Evolutionary conservation across 148 eudicot species (phyloP).

Genomic region (Fagopyrum esculentum): DNA sequence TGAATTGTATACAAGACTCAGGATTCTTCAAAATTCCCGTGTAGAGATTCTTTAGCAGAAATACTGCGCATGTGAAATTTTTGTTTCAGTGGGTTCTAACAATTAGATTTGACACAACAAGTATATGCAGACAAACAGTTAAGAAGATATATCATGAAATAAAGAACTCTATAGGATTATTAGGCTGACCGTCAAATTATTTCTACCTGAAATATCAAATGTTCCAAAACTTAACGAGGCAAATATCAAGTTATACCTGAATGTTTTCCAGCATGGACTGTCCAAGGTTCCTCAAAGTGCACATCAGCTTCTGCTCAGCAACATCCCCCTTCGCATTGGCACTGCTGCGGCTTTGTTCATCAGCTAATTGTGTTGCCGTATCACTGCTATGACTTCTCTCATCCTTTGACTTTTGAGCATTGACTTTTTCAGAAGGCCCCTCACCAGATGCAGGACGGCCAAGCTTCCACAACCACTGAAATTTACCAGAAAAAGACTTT

Average conservation of each 20-base stretch:
- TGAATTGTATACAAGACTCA: too few species aligned
- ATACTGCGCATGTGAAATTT: too few species aligned
- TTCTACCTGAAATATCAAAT: neutral
- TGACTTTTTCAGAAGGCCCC: slow-evolving; percentile 45
- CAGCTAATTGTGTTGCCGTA: neutral
- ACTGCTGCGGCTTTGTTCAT: slow-evolving; percentile 15
- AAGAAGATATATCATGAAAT: neutral
- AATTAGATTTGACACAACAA: neutral
- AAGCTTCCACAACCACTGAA: slow-evolving; percentile 79
- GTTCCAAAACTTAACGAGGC: neutral
- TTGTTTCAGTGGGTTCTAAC: neutral
- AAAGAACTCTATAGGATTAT: neutral
- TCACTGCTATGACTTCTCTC: slow-evolving; percentile 11
- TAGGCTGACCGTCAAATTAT: neutral
- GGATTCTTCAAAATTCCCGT: too few species aligned
- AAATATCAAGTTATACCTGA: slow-evolving; percentile 49
- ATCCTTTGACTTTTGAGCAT: slow-evolving; percentile 24
- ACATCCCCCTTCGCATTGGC: slow-evolving; percentile 43
- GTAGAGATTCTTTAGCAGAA: too few species aligned
- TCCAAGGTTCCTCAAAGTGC: slow-evolving; percentile 70
- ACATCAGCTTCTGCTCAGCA: slow-evolving; percentile 55
- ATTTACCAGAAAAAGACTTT: slow-evolving; percentile 41
- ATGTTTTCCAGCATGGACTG: slow-evolving; percentile 90
- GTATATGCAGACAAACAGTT: neutral
- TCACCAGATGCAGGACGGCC: slow-evolving; percentile 51